A percentile compares a stretch with the other conserved stretches of the same genome.
phyloP scores from a whole-genome alignment of 495 filamentous ascomycete genomes.

The Daldinia concentrica region DNA sequence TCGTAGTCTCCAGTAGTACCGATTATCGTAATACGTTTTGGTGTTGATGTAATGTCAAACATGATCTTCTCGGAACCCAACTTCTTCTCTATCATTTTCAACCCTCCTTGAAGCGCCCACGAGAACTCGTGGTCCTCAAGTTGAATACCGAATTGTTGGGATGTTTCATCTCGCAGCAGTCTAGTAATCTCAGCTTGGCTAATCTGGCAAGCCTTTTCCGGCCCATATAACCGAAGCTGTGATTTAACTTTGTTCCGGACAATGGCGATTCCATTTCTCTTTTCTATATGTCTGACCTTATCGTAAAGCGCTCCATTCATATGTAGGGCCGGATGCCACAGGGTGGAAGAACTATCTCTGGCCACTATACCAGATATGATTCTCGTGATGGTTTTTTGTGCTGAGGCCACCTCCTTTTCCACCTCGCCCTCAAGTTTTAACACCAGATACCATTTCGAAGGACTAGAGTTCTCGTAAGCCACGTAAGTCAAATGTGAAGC shows the following conservation, averaged over 20 bases:
- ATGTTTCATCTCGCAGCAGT: slow-evolving; percentile 40
- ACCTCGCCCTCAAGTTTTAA: slow-evolving; percentile 57
- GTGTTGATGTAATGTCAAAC: slow-evolving; percentile 47
- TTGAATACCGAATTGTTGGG: slow-evolving; percentile 38
- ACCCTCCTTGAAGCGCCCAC: slow-evolving; percentile 54
- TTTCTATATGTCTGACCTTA: slow-evolving; percentile 33
- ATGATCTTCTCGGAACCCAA: slow-evolving; percentile 48
- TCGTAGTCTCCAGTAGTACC: slow-evolving; percentile 42
- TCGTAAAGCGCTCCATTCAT: slow-evolving; percentile 25
- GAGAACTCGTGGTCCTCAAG: slow-evolving; percentile 39
- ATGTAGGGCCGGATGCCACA: slow-evolving; percentile 46
- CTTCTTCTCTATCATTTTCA: slow-evolving; percentile 43
- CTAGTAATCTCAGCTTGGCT: slow-evolving; percentile 15
- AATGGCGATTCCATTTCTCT: slow-evolving; percentile 43
- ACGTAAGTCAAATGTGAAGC: slow-evolving; percentile 43
- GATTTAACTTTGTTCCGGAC: slow-evolving; percentile 44
- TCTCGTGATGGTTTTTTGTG: slow-evolving; percentile 49
- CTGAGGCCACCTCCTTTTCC: slow-evolving; percentile 46
- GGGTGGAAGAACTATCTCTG: slow-evolving; percentile 18
- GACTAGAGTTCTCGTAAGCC: slow-evolving; percentile 35
- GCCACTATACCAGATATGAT: slow-evolving; percentile 41
- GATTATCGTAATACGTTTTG: slow-evolving; percentile 44
- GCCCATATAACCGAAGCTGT: slow-evolving; percentile 46
- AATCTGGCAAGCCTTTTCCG: slow-evolving; percentile 17
- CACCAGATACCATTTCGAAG: slow-evolving; percentile 33